A percentile compares a stretch with the other conserved stretches of the same genome.
phyloP scores from a whole-genome alignment of 75 land plant species.

The Picea sitchensis region DNA sequence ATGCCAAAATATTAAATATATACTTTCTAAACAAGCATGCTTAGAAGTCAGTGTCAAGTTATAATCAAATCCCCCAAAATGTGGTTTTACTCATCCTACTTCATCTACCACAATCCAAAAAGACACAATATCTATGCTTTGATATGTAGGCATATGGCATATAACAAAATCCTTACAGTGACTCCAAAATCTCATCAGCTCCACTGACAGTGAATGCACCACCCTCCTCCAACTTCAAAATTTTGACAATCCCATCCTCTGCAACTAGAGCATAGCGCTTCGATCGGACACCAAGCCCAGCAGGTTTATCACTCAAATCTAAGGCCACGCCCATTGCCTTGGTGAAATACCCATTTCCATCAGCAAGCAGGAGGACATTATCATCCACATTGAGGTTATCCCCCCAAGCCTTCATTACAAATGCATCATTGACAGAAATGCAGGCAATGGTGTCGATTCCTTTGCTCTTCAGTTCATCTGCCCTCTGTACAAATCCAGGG shows the following conservation, averaged over 20 bases:
- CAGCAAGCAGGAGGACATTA: conserved; percentile 76
- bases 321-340: conserved; percentile 63
- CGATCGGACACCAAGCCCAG: conserved; percentile 72
- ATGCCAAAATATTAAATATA: background rate
- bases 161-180: conserved; percentile 35
- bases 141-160: background rate
- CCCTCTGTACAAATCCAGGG: conserved; percentile 84
- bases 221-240: conserved; percentile 81
- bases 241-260: conserved; percentile 87
- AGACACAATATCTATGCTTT: background rate
- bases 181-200: conserved; percentile 80
- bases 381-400: conserved; percentile 54
- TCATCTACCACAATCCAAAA: background rate
- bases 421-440: conserved; percentile 87
- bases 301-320: conserved; percentile 73
- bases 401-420: conserved; percentile 95
- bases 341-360: conserved; percentile 76
- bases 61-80: background rate
- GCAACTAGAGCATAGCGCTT: conserved; percentile 69
- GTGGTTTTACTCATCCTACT: background rate
- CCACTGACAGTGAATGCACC: conserved; percentile 76
- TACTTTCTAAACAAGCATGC: too few relatives aligned
- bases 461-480: conserved; percentile 60
- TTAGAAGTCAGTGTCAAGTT: background rate
- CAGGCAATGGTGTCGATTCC: conserved; percentile 86